Conservation (phyloP, 1,284 basidiomycete species). For the Pisolithus thermaeus region DNA sequence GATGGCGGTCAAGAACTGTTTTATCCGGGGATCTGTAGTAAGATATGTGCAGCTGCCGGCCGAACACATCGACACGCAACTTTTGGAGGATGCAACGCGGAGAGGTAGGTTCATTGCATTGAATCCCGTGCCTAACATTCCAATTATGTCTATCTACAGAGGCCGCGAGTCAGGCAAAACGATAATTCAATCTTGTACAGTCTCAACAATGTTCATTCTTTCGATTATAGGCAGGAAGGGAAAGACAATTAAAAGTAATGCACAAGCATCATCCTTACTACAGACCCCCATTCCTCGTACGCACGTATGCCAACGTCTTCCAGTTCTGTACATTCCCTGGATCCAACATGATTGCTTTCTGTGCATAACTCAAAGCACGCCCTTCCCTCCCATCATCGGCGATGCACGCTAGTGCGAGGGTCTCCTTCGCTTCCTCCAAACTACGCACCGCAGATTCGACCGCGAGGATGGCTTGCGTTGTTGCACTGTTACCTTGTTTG, state of each 20-base stretch:
- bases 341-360: conserved; percentile 62
- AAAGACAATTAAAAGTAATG: neutral
- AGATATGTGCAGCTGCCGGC: conserved; percentile 94
- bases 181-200: conserved; percentile 27
- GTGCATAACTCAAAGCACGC: conserved; percentile 42
- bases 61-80: conserved; percentile 90
- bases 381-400: conserved; percentile 23
- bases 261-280: conserved; percentile 1
- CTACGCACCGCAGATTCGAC: conserved; percentile 25
- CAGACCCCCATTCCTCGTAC: conserved; percentile 19
- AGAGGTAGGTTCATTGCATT: conserved; percentile 58
- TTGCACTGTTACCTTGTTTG: conserved; percentile 38
- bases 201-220: too few species aligned
- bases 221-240: neutral
- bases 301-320: conserved; percentile 54
- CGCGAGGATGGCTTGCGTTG: conserved; percentile 36
- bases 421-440: conserved; percentile 28
- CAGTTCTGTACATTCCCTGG: conserved; percentile 59
- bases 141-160: conserved; percentile 31
- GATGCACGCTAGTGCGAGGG: conserved; percentile 42
- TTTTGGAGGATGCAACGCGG: conserved; percentile 95
- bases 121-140: neutral
- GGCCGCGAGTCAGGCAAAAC: conserved; percentile 50
- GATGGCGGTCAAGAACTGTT: conserved; percentile 99
- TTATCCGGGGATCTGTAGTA: conserved; percentile 97